Conservation (phyloP, 208 protist genomes). For the Plasmodiophora brassicae region DNA sequence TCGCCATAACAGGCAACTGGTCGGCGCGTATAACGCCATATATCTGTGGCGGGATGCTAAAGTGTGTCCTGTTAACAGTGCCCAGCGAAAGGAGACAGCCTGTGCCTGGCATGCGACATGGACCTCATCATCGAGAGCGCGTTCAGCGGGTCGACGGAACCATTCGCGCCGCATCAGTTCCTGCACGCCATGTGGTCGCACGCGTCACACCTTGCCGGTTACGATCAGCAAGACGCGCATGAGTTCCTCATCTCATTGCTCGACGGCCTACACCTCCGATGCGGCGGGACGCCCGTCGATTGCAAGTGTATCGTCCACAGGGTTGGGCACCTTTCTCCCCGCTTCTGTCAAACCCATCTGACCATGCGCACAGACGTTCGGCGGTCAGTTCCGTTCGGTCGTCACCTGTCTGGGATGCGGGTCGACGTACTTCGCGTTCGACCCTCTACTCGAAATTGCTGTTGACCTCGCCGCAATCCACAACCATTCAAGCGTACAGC, state of each 20-base stretch:
- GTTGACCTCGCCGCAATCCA: conserved; percentile 51
- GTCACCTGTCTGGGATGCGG: conserved; percentile 62
- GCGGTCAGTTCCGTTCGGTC: conserved; percentile 61
- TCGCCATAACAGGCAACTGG: conserved; percentile 46
- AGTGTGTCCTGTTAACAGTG: neutral
- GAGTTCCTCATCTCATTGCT: conserved; percentile 70
- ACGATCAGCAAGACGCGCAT: conserved; percentile 76
- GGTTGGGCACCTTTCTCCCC: neutral
- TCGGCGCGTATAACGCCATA: too few relatives aligned
- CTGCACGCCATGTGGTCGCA: conserved; percentile 65
- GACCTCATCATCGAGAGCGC: conserved; percentile 20
- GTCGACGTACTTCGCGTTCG: conserved; percentile 55
- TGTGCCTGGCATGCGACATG: conserved; percentile 33
- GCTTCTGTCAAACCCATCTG: too few relatives aligned
- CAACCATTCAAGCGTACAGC: neutral
- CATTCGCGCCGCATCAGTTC: conserved; percentile 66
- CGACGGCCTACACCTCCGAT: conserved; percentile 61
- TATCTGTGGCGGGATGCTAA: neutral
- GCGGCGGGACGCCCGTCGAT: conserved; percentile 50
- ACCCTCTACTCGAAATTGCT: conserved; percentile 72
- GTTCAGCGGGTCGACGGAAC: conserved; percentile 45
- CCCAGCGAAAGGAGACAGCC: neutral
- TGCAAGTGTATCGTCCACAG: conserved; percentile 65
- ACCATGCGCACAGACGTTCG: conserved; percentile 59
- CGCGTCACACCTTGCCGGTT: conserved; percentile 62